A percentile compares a stretch with the other conserved stretches of the same genome.
phyloP scores from a whole-genome alignment of 305 asterid genomes.

The Solanum hybrid region DNA sequence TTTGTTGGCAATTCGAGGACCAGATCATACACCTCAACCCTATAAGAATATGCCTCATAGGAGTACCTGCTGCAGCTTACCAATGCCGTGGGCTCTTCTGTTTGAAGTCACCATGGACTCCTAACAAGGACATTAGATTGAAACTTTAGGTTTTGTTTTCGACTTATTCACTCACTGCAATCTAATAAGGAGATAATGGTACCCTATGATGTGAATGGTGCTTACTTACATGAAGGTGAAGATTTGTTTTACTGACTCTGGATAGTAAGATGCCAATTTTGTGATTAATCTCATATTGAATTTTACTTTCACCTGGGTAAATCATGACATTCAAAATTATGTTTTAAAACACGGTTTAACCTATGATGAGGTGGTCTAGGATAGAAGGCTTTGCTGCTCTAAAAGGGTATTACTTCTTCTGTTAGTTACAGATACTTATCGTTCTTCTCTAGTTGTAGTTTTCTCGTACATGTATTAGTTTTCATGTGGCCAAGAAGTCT shows the following conservation, averaged over 20 bases:
- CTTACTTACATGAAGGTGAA: not conserved
- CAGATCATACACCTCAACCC: not conserved
- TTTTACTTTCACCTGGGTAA: not conserved
- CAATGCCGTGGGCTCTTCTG: not conserved
- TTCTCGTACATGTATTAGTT: not conserved
- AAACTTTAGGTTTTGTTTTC: not conserved
- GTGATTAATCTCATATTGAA: not conserved
- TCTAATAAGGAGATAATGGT: not conserved
- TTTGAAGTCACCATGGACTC: not conserved
- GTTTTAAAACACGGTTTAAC: not conserved
- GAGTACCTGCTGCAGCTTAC: not conserved
- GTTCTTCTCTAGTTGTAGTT: not conserved
- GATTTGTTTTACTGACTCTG: not conserved
- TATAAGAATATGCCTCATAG: not conserved
- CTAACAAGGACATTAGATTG: not conserved
- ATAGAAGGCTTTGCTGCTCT: not conserved
- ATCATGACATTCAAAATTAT: not conserved
- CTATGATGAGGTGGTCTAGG: not conserved
- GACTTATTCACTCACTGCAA: not conserved
- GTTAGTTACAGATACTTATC: not conserved
- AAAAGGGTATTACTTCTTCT: not conserved
- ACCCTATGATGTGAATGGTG: not conserved
- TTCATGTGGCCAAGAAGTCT: constrained; percentile 1
- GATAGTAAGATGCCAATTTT: not conserved
- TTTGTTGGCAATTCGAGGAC: not conserved